Evolutionary conservation across 495 filamentous ascomycete species (phyloP).

Genomic region (Astrothelium subdiscretum): DNA sequence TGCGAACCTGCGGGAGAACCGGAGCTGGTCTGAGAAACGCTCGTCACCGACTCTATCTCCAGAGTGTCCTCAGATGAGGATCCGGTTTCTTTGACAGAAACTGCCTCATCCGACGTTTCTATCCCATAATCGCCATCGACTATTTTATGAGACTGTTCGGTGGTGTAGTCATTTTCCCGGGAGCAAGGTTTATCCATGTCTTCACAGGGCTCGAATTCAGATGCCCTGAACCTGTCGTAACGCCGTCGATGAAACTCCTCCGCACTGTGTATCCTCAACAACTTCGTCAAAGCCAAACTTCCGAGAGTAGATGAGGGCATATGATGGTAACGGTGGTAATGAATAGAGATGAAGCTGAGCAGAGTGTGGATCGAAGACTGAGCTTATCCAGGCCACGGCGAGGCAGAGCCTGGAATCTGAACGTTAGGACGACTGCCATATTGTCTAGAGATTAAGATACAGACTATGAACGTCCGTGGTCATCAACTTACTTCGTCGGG

Average conservation of each 20-base stretch:
- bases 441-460: background rate
- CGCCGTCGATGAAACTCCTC: background rate
- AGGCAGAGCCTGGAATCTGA: background rate
- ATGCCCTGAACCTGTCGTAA: background rate
- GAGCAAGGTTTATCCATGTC: background rate
- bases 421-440: background rate
- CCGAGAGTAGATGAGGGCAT: background rate
- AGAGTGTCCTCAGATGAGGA: background rate
- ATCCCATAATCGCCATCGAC: background rate
- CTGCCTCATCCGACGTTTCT: background rate
- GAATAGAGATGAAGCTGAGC: background rate
- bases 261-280: background rate
- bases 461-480: background rate
- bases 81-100: background rate
- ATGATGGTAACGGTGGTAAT: background rate
- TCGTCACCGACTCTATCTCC: background rate
- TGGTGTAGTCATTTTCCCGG: background rate
- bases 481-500: background rate
- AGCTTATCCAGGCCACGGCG: background rate
- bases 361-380: background rate
- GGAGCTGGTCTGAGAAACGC: background rate
- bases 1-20: background rate
- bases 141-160: background rate
- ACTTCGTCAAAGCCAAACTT: background rate
- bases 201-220: background rate